phyloP scores from a whole-genome alignment of 805 yeast genomes.

The Yarrowia alimentaria region DNA sequence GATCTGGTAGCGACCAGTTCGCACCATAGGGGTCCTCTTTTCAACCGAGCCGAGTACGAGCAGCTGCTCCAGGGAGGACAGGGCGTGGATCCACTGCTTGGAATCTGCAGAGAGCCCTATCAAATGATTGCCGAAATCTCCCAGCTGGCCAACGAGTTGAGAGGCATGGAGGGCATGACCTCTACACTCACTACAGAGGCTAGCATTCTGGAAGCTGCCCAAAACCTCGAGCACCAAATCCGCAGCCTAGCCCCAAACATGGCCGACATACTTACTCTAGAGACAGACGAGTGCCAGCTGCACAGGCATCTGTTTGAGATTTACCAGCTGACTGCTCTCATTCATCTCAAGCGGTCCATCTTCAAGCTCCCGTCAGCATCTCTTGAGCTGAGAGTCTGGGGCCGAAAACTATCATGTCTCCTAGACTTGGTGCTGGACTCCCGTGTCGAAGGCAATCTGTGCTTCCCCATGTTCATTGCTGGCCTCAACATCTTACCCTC shows the following conservation, averaged over 20 bases:
- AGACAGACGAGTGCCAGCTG: slow-evolving; percentile 54
- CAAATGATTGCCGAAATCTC: slow-evolving; percentile 66
- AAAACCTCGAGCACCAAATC: slow-evolving; percentile 48
- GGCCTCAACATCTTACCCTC: slow-evolving; percentile 59
- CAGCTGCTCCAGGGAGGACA: slow-evolving; percentile 44
- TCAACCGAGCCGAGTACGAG: slow-evolving; percentile 60
- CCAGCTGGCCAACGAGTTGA: slow-evolving; percentile 49
- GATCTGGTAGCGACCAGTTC: slow-evolving; percentile 67
- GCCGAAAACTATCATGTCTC: slow-evolving; percentile 53
- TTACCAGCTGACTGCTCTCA: slow-evolving; percentile 64
- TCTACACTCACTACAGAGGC: slow-evolving; percentile 8
- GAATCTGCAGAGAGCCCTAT: slow-evolving; percentile 68
- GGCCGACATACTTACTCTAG: slow-evolving; percentile 45
- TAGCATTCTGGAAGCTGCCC: slow-evolving; percentile 33
- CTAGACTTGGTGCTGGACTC: slow-evolving; percentile 64
- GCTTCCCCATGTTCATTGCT: slow-evolving; percentile 75
- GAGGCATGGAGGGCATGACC: slow-evolving; percentile 12
- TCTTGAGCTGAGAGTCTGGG: slow-evolving; percentile 60
- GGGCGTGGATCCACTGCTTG: slow-evolving; percentile 68
- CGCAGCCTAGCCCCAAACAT: slow-evolving; percentile 54
- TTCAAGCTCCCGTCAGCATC: slow-evolving; percentile 58
- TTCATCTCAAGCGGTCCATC: slow-evolving; percentile 67
- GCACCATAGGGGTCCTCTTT: slow-evolving; percentile 61
- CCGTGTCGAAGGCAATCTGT: slow-evolving; percentile 65
- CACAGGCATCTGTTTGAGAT: slow-evolving; percentile 71